Base-by-base conservation (phyloP, 345 rosid genomes). In the Capsella bursapastoris region DNA sequence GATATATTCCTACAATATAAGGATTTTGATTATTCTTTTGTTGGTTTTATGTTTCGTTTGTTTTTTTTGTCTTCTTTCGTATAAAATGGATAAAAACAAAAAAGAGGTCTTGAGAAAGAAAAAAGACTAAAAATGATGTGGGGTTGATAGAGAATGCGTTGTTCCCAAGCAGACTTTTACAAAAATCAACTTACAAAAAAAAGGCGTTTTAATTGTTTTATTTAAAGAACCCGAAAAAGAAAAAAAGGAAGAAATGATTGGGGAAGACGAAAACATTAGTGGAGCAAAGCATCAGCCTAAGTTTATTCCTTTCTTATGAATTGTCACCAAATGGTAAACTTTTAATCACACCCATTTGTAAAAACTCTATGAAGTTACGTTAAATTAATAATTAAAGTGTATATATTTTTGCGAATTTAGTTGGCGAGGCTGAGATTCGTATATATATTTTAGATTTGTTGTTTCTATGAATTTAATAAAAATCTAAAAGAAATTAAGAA, bases 91-190 rank as follows among this genome's bases (percentile, higher is more conserved):
- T 66, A 66, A 40, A 73, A 74, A 47, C 66, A 29, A 66, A 58
- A 57, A 74, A 65, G 66, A 74, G 66, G 51, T 53, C 3, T 35
- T 27, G 51, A 57, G 50, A 56, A 65, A 73, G 22, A 65, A 58
- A 57, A 65, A 73, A 15, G 32, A 32, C 68, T 67, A 74, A 74
- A 57, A 66, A 74, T 31, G 62, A 62, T 45, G 70, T 76, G 70
- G 74, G 79, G 75, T 62, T 61, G 52, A 76, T 70, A 60, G 34
- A 62, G 88, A 83, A 84, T 67, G 97, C 97, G 92, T 90, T 84
- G 89, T 85, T 82, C 81, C 63, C 84, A 90, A 86, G 97, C 97
- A 79, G 89, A 85, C 84, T 79, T 79, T 77, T 71, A 71, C 66
- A 66, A 27, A 64, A 76, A 82, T 66, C 60, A 50, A 77, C 75